Conservation (phyloP, 306 rosid species). For the Gastrolobium villosum region DNA sequence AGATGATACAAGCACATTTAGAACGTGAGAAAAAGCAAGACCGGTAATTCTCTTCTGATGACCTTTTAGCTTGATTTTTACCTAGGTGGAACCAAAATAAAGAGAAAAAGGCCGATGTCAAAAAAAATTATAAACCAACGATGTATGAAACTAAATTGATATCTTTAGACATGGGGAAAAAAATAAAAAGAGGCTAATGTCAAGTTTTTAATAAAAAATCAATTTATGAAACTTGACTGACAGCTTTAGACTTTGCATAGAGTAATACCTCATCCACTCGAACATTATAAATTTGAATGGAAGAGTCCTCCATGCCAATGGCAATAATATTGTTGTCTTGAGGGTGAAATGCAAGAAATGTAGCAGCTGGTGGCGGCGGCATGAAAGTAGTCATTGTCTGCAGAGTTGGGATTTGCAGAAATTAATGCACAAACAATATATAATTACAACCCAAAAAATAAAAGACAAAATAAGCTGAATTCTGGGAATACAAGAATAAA, state of each 20-base stretch:
- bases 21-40: conserved; percentile 88
- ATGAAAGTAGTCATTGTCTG: conserved; percentile 99
- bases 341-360: conserved; percentile 98
- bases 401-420: conserved; percentile 48
- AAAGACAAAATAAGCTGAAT: neutral
- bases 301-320: conserved; percentile 98
- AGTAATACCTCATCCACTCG: conserved; percentile 89
- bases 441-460: neutral
- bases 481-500: conserved; percentile 29
- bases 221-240: conserved; percentile 26
- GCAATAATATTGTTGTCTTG: conserved; percentile 99
- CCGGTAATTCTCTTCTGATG: conserved; percentile 99
- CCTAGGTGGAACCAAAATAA: conserved; percentile 60
- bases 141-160: conserved; percentile 23
- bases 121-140: conserved; percentile 12
- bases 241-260: conserved; percentile 37
- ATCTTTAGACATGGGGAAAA: conserved; percentile 21
- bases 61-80: conserved; percentile 93
- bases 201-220: conserved; percentile 8
- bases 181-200: conserved; percentile 16
- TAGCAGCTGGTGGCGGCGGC: conserved; percentile 99
- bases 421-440: conserved; percentile 39
- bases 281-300: conserved; percentile 96
- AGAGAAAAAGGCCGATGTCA: conserved; percentile 33
- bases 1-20: conserved; percentile 96